phyloP scores from a whole-genome alignment of 306 rosid species.

The Quercus rubra region DNA sequence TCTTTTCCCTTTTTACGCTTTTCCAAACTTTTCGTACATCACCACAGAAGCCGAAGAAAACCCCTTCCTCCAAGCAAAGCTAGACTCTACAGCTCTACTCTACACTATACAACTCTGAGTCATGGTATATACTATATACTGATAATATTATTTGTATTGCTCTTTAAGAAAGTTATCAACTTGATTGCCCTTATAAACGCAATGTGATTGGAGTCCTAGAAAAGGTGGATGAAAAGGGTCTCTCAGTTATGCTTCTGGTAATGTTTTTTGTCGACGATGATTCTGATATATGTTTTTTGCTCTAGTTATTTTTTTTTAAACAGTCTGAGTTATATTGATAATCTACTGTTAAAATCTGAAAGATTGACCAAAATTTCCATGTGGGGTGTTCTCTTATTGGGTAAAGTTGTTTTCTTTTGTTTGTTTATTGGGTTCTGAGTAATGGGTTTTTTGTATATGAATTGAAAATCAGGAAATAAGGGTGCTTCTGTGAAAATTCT shows the following conservation, averaged over 20 bases:
- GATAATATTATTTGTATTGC: not conserved
- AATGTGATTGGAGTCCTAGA: not conserved
- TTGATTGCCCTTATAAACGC: not conserved
- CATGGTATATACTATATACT: not conserved
- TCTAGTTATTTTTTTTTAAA: not conserved
- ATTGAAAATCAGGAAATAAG: not conserved
- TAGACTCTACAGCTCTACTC: not conserved
- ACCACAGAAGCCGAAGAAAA: not conserved
- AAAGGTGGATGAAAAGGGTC: not conserved
- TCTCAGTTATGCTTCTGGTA: not conserved
- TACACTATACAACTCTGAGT: not conserved
- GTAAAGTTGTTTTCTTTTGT: not conserved
- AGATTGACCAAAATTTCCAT: not conserved
- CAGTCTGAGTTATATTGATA: too few relatives aligned
- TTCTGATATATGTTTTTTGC: not conserved
- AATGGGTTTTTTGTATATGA: not conserved
- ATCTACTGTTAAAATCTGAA: too few relatives aligned
- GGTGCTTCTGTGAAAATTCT: not conserved
- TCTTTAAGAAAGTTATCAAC: not conserved
- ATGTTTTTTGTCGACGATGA: not conserved
- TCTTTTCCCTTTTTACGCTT: not conserved
- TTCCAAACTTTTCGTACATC: not conserved
- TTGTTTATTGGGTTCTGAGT: not conserved
- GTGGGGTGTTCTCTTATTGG: not conserved
- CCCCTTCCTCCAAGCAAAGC: constrained; percentile 9